A percentile compares a stretch with the other conserved stretches of the same genome.
These are phyloP conservation scores for Fusarium siculi DNA, from an alignment of 2,329 filamentous ascomycete genomes.

Conservation along the genomic window DNA sequence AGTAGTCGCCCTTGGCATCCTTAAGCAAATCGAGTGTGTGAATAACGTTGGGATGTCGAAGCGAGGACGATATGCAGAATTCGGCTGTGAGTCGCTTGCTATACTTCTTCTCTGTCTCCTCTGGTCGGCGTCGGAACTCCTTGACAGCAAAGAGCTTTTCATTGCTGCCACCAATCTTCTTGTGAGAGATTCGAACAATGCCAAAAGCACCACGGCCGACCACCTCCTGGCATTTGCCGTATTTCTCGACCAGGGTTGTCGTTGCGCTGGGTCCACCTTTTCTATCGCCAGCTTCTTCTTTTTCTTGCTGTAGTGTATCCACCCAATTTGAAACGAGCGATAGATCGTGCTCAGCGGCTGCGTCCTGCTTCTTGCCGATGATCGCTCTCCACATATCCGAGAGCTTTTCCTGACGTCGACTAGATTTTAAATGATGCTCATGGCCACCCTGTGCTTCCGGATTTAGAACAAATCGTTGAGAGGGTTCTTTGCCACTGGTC, in stretches of 20 bases:
- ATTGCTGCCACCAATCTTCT: conserved; percentile 81
- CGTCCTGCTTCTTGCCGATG: conserved; percentile 84
- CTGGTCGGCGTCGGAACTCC: conserved; percentile 92
- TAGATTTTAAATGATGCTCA: conserved; percentile 88
- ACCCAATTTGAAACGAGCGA: conserved; percentile 97
- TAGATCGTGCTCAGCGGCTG: conserved; percentile 80
- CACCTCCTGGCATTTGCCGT: conserved; percentile 97
- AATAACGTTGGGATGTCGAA: conserved; percentile 97
- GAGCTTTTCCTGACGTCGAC: conserved; percentile 93
- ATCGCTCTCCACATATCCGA: conserved; percentile 90
- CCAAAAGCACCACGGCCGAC: conserved; percentile 97
- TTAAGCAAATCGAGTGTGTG: conserved; percentile 95
- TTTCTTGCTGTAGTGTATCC: conserved; percentile 89
- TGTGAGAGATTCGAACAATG: conserved; percentile 97
- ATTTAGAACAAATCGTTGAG: conserved; percentile 63
- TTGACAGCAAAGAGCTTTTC: conserved; percentile 98
- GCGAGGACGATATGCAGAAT: conserved; percentile 97
- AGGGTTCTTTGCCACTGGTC: conserved; percentile 48
- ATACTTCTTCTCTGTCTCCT: conserved; percentile 97
- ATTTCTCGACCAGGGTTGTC: conserved; percentile 87
- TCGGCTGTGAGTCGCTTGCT: conserved; percentile 97
- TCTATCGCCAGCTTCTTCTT: conserved; percentile 84
- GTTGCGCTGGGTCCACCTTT: conserved; percentile 79
- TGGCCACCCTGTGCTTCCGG: conserved; percentile 74
- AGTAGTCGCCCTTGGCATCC: conserved; percentile 96